These are phyloP conservation scores for Fistulina hepatica DNA, from an alignment of 1,284 basidiomycete species.

Conservation along the genomic window DNA sequence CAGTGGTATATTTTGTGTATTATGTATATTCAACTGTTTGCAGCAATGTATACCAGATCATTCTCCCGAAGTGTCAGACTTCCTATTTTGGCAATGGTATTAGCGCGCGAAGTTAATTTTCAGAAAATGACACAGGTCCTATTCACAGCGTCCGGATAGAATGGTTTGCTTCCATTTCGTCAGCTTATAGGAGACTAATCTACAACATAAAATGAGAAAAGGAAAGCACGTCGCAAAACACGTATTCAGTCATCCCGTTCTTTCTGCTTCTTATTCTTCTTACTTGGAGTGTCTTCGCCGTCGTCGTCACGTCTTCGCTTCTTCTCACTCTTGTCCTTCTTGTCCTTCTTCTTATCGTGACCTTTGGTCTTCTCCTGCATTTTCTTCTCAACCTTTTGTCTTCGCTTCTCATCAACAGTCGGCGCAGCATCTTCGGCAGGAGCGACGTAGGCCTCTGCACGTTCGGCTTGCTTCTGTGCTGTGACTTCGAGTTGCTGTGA, in stretches of 20 bases:
- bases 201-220: too few species aligned
- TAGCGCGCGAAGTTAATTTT: too few species aligned
- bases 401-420: constrained; percentile 72
- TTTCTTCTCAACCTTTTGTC: constrained; percentile 18
- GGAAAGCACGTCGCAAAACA: too few species aligned
- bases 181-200: too few species aligned
- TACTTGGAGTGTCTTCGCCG: constrained; percentile 16
- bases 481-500: constrained; percentile 65
- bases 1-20: too few species aligned
- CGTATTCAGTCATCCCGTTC: not conserved
- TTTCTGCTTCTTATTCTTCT: constrained; percentile 14
- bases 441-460: constrained; percentile 77
- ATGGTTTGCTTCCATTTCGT: too few species aligned
- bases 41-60: too few species aligned
- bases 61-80: too few species aligned
- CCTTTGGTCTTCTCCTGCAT: constrained; percentile 13
- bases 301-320: constrained; percentile 14
- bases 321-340: constrained; percentile 16
- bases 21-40: too few species aligned
- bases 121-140: too few species aligned
- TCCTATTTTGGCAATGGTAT: too few species aligned
- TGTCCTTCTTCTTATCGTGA: constrained; percentile 12
- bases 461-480: constrained; percentile 58
- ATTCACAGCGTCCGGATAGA: too few species aligned
- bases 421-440: constrained; percentile 63